Evolutionary conservation across 2,329 filamentous ascomycete genomes (phyloP), one percentile per base, ranked within the genome.

Genomic region (Lecanosticta acicola): DNA sequence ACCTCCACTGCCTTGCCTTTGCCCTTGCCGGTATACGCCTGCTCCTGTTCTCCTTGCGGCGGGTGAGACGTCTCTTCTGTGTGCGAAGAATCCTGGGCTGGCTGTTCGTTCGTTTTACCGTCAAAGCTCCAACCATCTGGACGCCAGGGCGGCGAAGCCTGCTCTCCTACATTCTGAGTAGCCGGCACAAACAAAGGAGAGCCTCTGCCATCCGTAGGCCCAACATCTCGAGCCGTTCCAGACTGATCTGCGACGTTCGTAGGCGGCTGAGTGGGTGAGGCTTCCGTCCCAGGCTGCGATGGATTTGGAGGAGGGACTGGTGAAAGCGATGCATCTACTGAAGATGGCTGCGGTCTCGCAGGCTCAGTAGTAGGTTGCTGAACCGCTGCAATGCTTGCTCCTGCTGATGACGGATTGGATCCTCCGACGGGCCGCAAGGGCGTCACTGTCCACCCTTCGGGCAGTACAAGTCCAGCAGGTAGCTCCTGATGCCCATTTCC

Each of bases 371-470:
- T n/a, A n/a, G n/a, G n/a, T n/a, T n/a, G n/a, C n/a, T n/a, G n/a
- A n/a, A n/a, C n/a, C n/a, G n/a, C n/a, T n/a, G n/a, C n/a, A n/a
- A n/a, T n/a, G n/a, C n/a, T n/a, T n/a, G n/a, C n/a, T n/a, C n/a
- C n/a, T n/a, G n/a, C n/a, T n/a, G n/a, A 29, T 29, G 24, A 11
- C 24, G 11, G 7, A 5, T 29, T 29, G 7, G n/a, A 17, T 17
- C 14, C 13, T 35, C 33, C 33, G n/a, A 62, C 49, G 36, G 66
- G 60, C 17, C 69, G 65, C 37, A 76, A 58, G 24, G 73, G 73
- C 53, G 72, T 64, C 39, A 75, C 51, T 4, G 69, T 69, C 73
- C 73, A 80, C 9, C 77, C 77, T 46, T 71, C 68, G 4, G 77
- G 77, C 19, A 80, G 59, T 5, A 60, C 68, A 41, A 79, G 59